Evolutionary conservation across 1,284 basidiomycete species (phyloP).

Genomic region (Irpex rosettiformis): DNA sequence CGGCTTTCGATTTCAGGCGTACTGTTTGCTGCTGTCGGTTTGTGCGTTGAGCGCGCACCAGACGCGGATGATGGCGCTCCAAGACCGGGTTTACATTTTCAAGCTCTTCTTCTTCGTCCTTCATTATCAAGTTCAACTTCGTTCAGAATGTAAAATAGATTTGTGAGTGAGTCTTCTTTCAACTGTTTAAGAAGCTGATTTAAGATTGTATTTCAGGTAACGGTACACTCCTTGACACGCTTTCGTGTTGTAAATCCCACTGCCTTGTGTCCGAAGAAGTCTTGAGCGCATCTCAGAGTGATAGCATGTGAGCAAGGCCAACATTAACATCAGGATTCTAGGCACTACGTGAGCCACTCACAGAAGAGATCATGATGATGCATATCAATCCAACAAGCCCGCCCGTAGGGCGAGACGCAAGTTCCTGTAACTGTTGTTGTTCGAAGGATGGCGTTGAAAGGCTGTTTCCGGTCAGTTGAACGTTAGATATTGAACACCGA

Average conservation of each 20-base stretch:
- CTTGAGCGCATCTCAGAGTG: background rate
- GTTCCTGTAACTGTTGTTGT: no score
- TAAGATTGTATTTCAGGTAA: background rate
- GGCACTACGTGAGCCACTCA: no score
- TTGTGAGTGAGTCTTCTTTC: background rate
- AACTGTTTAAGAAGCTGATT: background rate
- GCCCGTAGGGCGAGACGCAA: no score
- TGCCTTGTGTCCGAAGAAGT: background rate
- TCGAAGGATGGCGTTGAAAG: no score
- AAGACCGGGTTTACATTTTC: background rate
- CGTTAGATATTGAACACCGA: no score
- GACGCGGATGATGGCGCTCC: background rate
- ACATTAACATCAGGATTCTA: no score
- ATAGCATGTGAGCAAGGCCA: background rate
- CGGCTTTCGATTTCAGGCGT: background rate
- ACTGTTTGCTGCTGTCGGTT: background rate
- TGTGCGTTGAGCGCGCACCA: background rate
- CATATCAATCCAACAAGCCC: no score
- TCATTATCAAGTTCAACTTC: background rate
- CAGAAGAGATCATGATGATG: no score
- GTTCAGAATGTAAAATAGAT: background rate
- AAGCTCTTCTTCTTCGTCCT: background rate
- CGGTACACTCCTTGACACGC: no score
- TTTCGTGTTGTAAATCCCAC: no score
- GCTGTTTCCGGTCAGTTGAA: no score